phyloP scores from a whole-genome alignment of 345 rosid species.

The Dipteronia dyeriana region DNA sequence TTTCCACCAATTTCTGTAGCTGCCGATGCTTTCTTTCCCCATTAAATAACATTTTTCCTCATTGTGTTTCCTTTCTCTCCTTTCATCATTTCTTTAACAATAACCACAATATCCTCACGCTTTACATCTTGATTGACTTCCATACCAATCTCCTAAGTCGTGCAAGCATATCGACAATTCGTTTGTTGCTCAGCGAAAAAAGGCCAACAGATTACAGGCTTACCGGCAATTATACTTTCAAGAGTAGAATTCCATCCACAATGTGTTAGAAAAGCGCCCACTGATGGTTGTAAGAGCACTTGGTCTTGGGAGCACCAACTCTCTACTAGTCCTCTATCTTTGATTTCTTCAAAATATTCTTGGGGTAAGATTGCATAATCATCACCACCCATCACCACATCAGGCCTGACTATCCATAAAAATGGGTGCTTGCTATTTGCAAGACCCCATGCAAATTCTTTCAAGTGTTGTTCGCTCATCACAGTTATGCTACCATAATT shows the following conservation, averaged over 20 bases:
- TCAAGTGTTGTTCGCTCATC: slow-evolving; percentile 17
- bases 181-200: slow-evolving; percentile 35
- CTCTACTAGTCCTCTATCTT: slow-evolving; percentile 21
- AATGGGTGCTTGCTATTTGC: slow-evolving; percentile 20
- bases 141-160: slow-evolving; percentile 27
- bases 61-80: slow-evolving; percentile 1
- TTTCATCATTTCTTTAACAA: slow-evolving; percentile 22
- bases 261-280: slow-evolving; percentile 25
- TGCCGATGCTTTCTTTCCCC: slow-evolving; percentile 10
- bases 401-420: slow-evolving; percentile 19
- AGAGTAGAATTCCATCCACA: slow-evolving; percentile 35
- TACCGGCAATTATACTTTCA: slow-evolving; percentile 20
- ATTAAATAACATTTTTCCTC: slow-evolving; percentile 23
- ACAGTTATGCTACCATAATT: slow-evolving; percentile 36
- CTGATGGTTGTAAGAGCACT: slow-evolving; percentile 28
- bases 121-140: slow-evolving; percentile 27
- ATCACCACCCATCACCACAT: neutral
- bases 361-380: slow-evolving; percentile 14
- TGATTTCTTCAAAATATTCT: slow-evolving; percentile 24
- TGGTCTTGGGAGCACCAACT: slow-evolving; percentile 31
- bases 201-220: slow-evolving; percentile 34
- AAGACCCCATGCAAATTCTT: slow-evolving; percentile 30
- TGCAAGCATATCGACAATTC: slow-evolving; percentile 29
- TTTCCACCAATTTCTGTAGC: slow-evolving; percentile 21
- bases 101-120: slow-evolving; percentile 18